Percentiles rank a stretch among this genome's conserved stretches.
Evolutionary conservation across 2,329 filamentous ascomycete species (phyloP).

Genomic region (Penicillium nordicum): DNA sequence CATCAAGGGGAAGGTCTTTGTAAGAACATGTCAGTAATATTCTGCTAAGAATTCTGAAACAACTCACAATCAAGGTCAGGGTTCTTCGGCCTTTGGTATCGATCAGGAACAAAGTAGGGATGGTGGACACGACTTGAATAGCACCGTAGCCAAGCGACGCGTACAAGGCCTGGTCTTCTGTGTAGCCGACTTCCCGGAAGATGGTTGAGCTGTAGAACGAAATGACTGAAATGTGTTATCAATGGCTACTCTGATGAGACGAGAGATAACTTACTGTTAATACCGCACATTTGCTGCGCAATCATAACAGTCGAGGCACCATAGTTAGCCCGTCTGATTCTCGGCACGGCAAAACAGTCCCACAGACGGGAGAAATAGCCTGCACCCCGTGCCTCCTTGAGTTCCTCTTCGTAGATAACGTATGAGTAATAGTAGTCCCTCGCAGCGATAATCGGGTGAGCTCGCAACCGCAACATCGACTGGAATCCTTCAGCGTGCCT

Average conservation of each 20-base stretch:
- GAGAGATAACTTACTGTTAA: conserved; percentile 23
- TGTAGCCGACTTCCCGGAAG: conserved; percentile 53
- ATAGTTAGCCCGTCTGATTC: conserved; percentile 59
- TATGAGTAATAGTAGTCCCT: conserved; percentile 61
- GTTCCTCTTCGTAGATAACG: conserved; percentile 48
- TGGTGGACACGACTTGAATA: conserved; percentile 61
- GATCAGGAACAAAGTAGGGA: conserved; percentile 61
- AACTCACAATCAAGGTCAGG: conserved; percentile 34
- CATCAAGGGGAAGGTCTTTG: conserved; percentile 65
- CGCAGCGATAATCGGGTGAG: conserved; percentile 44
- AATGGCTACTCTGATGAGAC: conserved; percentile 49
- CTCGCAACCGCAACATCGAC: conserved; percentile 20
- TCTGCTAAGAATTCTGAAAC: too few species aligned
- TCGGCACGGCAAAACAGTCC: conserved; percentile 46
- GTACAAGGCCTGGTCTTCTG: conserved; percentile 53
- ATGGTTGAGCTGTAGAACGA: conserved; percentile 68
- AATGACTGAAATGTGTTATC: conserved; percentile 41
- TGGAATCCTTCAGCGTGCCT: conserved; percentile 11
- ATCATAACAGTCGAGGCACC: conserved; percentile 78
- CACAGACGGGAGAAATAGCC: conserved; percentile 60
- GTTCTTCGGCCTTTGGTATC: conserved; percentile 63
- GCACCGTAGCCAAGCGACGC: conserved; percentile 63
- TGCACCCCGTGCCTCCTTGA: conserved; percentile 39
- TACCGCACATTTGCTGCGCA: conserved; percentile 66
- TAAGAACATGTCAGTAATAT: conserved; percentile 27